Percentiles rank a stretch among this genome's conserved stretches.
These are phyloP conservation scores for Diplosphaera chodatii DNA, from an alignment of 139 green algal species.

Conservation along the genomic window DNA sequence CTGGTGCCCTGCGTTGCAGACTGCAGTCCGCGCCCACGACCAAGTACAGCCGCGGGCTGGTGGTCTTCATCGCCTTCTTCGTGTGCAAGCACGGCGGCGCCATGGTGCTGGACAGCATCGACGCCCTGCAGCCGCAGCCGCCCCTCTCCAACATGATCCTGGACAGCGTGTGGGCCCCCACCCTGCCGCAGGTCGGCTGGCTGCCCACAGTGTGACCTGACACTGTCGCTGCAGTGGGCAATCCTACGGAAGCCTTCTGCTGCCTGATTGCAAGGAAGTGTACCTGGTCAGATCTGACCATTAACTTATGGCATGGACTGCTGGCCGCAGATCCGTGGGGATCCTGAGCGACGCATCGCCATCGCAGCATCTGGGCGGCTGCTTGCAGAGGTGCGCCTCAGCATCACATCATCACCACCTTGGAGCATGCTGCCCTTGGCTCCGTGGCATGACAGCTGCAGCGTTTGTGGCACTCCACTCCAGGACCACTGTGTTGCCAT, in stretches of 20 bases:
- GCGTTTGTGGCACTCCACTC: too few species aligned
- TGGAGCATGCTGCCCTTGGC: too few species aligned
- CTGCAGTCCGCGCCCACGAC: slow-evolving; percentile 57
- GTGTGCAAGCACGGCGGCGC: slow-evolving; percentile 53
- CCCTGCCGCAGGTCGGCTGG: slow-evolving; percentile 42
- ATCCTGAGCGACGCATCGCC: slow-evolving; percentile 71
- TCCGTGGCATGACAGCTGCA: too few species aligned
- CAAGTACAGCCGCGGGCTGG: slow-evolving; percentile 69
- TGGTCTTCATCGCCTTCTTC: slow-evolving; percentile 68
- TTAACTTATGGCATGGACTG: too few species aligned
- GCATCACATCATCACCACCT: too few species aligned
- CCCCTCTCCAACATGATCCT: slow-evolving; percentile 77
- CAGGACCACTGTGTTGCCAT: too few species aligned
- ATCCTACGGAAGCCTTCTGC: too few species aligned
- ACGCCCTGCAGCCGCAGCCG: slow-evolving; percentile 80
- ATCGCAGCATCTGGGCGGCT: slow-evolving; percentile 1
- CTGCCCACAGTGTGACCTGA: too few species aligned
- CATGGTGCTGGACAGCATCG: slow-evolving; percentile 43
- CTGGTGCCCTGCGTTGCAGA: too few species aligned
- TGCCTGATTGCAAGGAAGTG: too few species aligned
- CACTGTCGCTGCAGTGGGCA: too few species aligned
- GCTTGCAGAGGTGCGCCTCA: background rate
- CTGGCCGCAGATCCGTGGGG: slow-evolving; percentile 23
- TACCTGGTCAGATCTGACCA: too few species aligned
- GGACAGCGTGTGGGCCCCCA: slow-evolving; percentile 68